Conservation (phyloP, 169 alveolate species). For the Babesia caballi region DNA sequence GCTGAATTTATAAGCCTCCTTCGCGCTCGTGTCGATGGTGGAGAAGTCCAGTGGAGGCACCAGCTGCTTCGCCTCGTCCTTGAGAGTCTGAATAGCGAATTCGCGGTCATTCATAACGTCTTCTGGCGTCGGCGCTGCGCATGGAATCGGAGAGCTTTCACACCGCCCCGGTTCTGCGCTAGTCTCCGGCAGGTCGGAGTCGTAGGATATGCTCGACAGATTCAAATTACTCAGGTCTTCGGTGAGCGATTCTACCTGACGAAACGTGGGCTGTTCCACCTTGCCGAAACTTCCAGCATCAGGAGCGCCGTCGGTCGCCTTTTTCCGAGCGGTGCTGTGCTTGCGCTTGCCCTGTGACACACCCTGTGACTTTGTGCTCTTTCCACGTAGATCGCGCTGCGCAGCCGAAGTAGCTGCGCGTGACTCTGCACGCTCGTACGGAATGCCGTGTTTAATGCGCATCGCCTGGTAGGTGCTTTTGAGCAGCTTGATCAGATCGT, state of each 20-base stretch:
- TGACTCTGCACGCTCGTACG: constrained; percentile 11
- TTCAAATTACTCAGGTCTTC: constrained; percentile 1
- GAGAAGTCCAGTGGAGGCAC: constrained; percentile 35
- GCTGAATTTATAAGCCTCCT: constrained; percentile 3
- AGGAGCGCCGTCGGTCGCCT: background rate
- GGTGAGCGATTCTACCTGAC: constrained; percentile 1
- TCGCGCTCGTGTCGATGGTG: background rate
- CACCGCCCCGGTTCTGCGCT: background rate
- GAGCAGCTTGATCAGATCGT: constrained; percentile 55
- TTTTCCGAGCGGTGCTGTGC: constrained; percentile 3
- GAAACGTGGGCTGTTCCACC: constrained; percentile 30
- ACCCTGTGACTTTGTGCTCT: constrained; percentile 10
- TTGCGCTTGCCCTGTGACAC: background rate
- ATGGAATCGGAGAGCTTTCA: background rate
- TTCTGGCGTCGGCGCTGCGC: background rate
- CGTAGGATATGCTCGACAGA: constrained; percentile 9
- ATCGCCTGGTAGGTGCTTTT: constrained; percentile 65
- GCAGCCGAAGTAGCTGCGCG: background rate
- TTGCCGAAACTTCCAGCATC: background rate
- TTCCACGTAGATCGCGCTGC: background rate
- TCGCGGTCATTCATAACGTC: constrained; percentile 1
- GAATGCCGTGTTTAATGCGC: constrained; percentile 61
- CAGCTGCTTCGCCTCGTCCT: background rate
- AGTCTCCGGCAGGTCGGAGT: constrained; percentile 1
- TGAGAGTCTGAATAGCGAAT: background rate